Base-by-base conservation (phyloP, 208 protist genomes). In the Acanthamoeba sp. region DNA sequence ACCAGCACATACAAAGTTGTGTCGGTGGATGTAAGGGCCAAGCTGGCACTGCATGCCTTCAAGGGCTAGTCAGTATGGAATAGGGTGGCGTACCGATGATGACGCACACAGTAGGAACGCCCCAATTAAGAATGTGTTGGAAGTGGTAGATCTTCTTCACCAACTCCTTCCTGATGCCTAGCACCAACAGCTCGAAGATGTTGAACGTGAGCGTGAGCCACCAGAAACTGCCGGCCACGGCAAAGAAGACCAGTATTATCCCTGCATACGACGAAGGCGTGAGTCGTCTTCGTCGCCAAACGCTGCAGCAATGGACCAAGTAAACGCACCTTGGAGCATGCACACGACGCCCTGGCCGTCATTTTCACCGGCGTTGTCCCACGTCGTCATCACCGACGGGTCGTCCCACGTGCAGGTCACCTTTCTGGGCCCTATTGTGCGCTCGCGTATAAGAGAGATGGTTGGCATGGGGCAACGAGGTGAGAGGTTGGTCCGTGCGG, bases 151-250 rank as follows among this genome's bases (percentile, higher is more conserved):
- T 18, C 36, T 80, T 50, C 3, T n/a, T 38, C 18, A 45, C 71
- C 32, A 45, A 4, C 18, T 78, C 36, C 36, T 20, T 38, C 36
- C 34, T 24, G 22, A 80, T 50, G 36, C 12, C 12, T 2, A 80
- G 20, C 71, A 80, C 36, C 2, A 80, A 18, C 36, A 80, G 18
- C 38, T 80, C 71, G 9, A 80, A 80, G 71, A 80, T 38, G 38
- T 48, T 80, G 71, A 80, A 50, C 0, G 38, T 80, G 36, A 80
- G 38, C 14, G 71, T 80, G 71, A 80, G 71, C 71, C 71, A 80
- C 71, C 71, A 80, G 71, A 80, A 80, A 36, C 71, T 80, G 16
- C 71, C 71, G 34, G 36, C 71, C 71, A 80, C 71, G 0, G 0
- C 71, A 7, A 80, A 80, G 36, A 80, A 80, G 16, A 80, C 32